Conservation (phyloP, 352 stramenopile genomes). For the Phytopythium vexans region DNA sequence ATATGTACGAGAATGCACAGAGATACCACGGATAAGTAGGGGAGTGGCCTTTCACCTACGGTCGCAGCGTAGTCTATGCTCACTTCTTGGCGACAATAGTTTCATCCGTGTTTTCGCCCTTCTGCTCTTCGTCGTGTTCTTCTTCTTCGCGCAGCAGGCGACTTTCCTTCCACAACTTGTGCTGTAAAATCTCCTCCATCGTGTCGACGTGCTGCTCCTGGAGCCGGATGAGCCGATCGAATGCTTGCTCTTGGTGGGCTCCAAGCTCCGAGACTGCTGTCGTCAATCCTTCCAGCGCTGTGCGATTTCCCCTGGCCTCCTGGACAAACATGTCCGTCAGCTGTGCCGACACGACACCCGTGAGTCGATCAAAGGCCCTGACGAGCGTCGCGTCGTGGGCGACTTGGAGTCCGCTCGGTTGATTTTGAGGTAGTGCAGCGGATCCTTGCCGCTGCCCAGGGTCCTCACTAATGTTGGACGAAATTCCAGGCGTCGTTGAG, state of each 20-base stretch:
- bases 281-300: slow-evolving; percentile 34
- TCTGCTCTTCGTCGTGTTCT: background rate
- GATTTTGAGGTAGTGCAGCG: background rate
- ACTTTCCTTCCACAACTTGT: slow-evolving; percentile 36
- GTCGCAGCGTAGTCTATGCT: too few relatives aligned
- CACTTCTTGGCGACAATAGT: background rate
- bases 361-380: slow-evolving; percentile 59
- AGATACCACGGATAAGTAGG: too few relatives aligned
- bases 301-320: slow-evolving; percentile 19
- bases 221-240: slow-evolving; percentile 52
- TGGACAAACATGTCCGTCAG: slow-evolving; percentile 32
- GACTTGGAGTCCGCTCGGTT: slow-evolving; percentile 10
- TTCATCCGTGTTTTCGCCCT: slow-evolving; percentile 2
- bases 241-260: slow-evolving; percentile 36
- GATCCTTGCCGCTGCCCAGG: background rate
- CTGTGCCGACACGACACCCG: slow-evolving; percentile 54
- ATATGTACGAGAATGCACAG: too few relatives aligned
- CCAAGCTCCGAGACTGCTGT: slow-evolving; percentile 52
- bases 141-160: slow-evolving; percentile 7
- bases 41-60: too few relatives aligned
- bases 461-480: slow-evolving; percentile 28
- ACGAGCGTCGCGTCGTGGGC: slow-evolving; percentile 61
- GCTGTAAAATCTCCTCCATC: slow-evolving; percentile 55
- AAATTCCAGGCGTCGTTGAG: slow-evolving; percentile 56
- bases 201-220: slow-evolving; percentile 69